Conservation (phyloP, 352 stramenopile species). For the Pythium rhizo-oryzae region DNA sequence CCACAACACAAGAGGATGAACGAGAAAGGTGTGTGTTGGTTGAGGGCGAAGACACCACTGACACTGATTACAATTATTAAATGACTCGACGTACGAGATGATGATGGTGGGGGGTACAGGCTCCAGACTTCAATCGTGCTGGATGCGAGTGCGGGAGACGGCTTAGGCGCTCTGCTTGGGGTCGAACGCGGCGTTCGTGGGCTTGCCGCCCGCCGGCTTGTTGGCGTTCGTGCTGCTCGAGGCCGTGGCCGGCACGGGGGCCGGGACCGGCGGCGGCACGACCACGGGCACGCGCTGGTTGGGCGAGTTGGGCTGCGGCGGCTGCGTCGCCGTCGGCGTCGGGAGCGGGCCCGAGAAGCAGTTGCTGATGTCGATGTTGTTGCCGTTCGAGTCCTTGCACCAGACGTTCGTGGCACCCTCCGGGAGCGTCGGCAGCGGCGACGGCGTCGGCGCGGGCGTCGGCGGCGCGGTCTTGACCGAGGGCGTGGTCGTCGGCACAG, state of each 20-base stretch:
- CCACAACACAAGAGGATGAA: no score
- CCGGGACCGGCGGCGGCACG: slow-evolving; percentile 1
- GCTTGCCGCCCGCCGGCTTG: slow-evolving; percentile 6
- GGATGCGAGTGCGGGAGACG: background rate
- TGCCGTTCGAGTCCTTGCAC: slow-evolving; percentile 1
- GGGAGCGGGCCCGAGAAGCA: background rate
- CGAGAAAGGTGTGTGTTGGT: no score
- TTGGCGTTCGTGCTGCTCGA: slow-evolving; percentile 1
- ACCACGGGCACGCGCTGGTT: slow-evolving; percentile 2
- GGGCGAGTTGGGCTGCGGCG: background rate
- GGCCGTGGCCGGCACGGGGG: slow-evolving; percentile 3
- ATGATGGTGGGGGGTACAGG: no score
- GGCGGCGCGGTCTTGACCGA: background rate
- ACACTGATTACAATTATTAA: background rate
- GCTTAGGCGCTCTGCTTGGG: slow-evolving; percentile 4
- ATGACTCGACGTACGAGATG: background rate
- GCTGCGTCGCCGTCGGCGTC: background rate
- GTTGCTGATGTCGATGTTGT: background rate
- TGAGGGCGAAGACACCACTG: no score
- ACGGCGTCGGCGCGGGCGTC: background rate
- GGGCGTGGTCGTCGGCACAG: slow-evolving; percentile 1
- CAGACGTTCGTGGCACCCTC: background rate
- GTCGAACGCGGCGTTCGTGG: background rate
- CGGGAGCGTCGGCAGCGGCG: background rate
- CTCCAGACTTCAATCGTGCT: slow-evolving; percentile 15